Evolutionary conservation across 768 basidiomycete species (phyloP).

Genomic region (Leccinum ochraceum): DNA sequence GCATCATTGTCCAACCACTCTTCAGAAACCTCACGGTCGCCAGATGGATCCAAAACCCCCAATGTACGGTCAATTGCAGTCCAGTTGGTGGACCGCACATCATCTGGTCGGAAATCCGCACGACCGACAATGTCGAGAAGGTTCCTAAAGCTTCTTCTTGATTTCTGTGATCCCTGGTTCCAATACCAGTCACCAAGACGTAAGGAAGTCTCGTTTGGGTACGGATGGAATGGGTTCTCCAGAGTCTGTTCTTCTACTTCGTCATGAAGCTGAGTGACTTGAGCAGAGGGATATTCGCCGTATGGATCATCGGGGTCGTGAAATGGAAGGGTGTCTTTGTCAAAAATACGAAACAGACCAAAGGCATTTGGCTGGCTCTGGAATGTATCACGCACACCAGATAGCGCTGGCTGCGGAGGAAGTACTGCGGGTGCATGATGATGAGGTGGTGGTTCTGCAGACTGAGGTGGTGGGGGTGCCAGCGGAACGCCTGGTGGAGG

Average conservation of each 20-base stretch:
- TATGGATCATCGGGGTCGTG: background rate
- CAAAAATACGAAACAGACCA: background rate
- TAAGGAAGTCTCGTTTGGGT: background rate
- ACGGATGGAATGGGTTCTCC: background rate
- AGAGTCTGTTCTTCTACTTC: background rate
- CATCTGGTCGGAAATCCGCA: background rate
- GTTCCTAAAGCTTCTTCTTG: background rate
- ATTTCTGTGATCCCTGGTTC: background rate
- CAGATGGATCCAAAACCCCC: background rate
- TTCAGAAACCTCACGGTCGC: background rate
- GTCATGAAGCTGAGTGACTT: background rate
- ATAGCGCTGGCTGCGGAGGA: background rate
- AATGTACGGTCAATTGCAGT: background rate
- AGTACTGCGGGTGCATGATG: background rate
- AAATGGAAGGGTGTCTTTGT: background rate
- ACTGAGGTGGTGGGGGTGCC: background rate
- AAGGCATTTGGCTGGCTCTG: background rate
- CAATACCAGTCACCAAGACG: background rate
- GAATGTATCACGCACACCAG: background rate
- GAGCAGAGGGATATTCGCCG: background rate
- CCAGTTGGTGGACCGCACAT: background rate
- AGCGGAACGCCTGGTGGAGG: background rate
- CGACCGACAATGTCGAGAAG: background rate
- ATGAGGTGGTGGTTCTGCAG: background rate
- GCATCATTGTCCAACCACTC: background rate